These are phyloP conservation scores for Posidonia australis DNA, from an alignment of 106 monocot genomes.

Conservation along the genomic window DNA sequence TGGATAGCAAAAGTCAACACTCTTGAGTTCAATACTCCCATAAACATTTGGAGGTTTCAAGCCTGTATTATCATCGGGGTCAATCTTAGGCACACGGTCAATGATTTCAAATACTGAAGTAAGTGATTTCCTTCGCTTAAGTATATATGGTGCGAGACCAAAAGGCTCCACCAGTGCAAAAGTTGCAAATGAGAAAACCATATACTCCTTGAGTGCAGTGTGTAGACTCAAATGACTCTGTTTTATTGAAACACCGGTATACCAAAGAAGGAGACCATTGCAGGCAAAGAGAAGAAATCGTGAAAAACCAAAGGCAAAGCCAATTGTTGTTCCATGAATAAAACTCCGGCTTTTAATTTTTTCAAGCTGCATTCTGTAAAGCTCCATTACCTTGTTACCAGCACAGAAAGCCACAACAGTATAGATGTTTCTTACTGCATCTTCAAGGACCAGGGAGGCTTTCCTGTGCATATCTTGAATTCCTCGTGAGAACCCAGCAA, in stretches of 20 bases:
- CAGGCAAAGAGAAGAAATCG: conserved; percentile 97
- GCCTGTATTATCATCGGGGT: conserved; percentile 87
- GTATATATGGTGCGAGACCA: conserved; percentile 92
- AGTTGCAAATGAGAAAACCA: conserved; percentile 93
- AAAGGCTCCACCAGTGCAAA: conserved; percentile 98
- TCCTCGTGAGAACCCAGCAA: conserved; percentile 93
- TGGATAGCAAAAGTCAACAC: conserved; percentile 86
- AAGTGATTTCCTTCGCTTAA: conserved; percentile 73
- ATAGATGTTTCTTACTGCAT: conserved; percentile 98
- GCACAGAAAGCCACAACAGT: conserved; percentile 97
- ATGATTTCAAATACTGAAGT: conserved; percentile 93
- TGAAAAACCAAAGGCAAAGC: conserved; percentile 89
- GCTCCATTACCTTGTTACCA: conserved; percentile 97
- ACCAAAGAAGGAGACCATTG: conserved; percentile 93
- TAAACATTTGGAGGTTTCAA: conserved; percentile 85
- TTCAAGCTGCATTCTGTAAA: conserved; percentile 60
- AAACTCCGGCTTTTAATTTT: conserved; percentile 72
- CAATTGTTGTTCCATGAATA: conserved; percentile 74
- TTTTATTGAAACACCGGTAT: conserved; percentile 58
- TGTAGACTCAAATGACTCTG: conserved; percentile 28
- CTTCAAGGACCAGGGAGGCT: conserved; percentile 95
- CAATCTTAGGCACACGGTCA: conserved; percentile 79
- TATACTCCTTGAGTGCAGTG: conserved; percentile 79
- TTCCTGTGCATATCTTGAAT: conserved; percentile 99
- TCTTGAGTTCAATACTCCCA: conserved; percentile 81